Conservation (phyloP, 257 asterid genomes). For the Nicotiana undulata region DNA sequence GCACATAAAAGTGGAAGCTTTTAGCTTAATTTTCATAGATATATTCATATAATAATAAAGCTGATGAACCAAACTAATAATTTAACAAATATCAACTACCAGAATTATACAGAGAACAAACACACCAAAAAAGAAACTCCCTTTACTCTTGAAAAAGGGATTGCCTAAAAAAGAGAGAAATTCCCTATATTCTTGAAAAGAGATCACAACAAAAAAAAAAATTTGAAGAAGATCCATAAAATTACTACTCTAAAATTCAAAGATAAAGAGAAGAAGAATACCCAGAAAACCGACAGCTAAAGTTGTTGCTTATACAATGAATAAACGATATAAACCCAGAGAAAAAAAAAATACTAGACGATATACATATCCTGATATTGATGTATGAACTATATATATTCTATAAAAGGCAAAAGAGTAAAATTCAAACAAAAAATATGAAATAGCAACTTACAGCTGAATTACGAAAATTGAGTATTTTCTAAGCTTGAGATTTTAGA, state of each 20-base stretch:
- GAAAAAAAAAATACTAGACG: background rate
- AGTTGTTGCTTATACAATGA: background rate
- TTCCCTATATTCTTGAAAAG: background rate
- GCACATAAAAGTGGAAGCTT: background rate
- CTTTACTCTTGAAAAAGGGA: background rate
- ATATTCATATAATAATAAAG: background rate
- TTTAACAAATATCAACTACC: background rate
- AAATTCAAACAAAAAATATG: background rate
- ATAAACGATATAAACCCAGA: background rate
- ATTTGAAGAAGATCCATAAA: background rate
- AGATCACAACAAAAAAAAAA: background rate
- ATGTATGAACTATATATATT: background rate
- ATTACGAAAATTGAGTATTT: background rate
- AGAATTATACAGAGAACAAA: background rate
- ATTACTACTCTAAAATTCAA: background rate
- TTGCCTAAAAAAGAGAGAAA: background rate
- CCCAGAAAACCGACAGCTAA: background rate
- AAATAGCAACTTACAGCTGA: background rate
- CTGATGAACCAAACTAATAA: background rate
- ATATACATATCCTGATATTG: background rate
- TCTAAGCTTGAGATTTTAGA: background rate
- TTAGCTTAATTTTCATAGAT: background rate
- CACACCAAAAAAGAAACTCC: background rate
- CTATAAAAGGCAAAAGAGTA: background rate
- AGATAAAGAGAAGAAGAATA: background rate